Percentiles rank a stretch among this genome's conserved stretches.
phyloP scores from a whole-genome alignment of 345 rosid species.

The Anastatica hierochuntica region DNA sequence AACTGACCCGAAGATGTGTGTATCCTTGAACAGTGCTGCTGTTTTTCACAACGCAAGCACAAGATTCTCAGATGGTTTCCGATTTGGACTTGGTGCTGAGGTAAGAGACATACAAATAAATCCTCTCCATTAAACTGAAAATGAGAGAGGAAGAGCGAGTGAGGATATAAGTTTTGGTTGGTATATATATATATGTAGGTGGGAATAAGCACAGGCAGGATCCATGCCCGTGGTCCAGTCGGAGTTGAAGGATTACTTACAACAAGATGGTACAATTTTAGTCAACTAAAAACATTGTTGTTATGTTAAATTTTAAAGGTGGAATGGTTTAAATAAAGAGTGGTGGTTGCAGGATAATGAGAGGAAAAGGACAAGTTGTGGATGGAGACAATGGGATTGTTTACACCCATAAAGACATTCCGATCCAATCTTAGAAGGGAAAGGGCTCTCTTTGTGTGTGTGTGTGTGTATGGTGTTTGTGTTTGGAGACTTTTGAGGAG shows the following conservation, averaged over 20 bases:
- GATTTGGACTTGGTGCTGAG: conserved; percentile 99
- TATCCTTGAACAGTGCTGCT: conserved; percentile 70
- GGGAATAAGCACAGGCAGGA: conserved; percentile 93
- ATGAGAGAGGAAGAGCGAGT: neutral
- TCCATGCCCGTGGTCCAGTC: conserved; percentile 99
- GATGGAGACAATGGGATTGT: conserved; percentile 70
- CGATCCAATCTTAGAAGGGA: conserved; percentile 23
- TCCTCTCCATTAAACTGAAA: neutral
- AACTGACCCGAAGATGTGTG: conserved; percentile 4
- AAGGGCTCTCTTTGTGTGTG: neutral
- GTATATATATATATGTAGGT: conserved; percentile 44
- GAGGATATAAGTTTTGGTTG: neutral
- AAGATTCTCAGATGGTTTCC: conserved; percentile 93
- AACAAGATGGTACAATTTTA: conserved; percentile 65
- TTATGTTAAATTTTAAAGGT: neutral
- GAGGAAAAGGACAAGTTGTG: conserved; percentile 91
- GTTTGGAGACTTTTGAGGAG: conserved; percentile 1
- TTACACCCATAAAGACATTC: conserved; percentile 65
- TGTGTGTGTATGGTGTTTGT: conserved; percentile 4
- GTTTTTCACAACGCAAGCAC: conserved; percentile 98
- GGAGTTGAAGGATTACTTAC: conserved; percentile 96
- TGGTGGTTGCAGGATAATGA: conserved; percentile 63
- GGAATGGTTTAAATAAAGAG: too few relatives aligned
- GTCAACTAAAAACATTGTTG: neutral
- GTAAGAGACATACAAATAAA: conserved; percentile 27